phyloP scores from a whole-genome alignment of 2,329 filamentous ascomycete species.

The Sclerotinia borealis region DNA sequence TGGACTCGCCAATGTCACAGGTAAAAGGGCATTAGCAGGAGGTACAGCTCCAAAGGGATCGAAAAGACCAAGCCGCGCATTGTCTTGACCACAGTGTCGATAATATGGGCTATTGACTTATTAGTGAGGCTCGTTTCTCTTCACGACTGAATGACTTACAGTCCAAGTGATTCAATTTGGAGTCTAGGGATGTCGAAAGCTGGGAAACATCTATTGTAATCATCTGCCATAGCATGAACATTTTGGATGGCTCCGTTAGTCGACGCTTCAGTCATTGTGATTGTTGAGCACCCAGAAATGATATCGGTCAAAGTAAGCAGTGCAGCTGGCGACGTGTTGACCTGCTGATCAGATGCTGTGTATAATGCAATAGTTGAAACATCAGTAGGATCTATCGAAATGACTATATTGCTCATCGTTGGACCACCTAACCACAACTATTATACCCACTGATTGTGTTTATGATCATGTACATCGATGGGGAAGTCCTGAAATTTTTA shows the following conservation, averaged over 20 bases:
- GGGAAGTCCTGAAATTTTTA: slow-evolving; percentile 32
- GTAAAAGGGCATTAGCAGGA: slow-evolving; percentile 26
- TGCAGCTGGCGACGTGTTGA: slow-evolving; percentile 15
- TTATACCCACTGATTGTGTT: slow-evolving; percentile 35
- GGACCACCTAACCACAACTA: slow-evolving; percentile 30
- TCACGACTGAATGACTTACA: slow-evolving; percentile 12
- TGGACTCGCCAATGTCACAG: slow-evolving; percentile 21
- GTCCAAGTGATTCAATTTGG: slow-evolving; percentile 16
- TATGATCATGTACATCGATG: slow-evolving; percentile 37
- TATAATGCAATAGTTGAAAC: slow-evolving; percentile 33
- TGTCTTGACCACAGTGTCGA: slow-evolving; percentile 35
- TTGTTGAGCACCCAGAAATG: slow-evolving; percentile 29
- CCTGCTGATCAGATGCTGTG: slow-evolving; percentile 23
- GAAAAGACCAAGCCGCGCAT: slow-evolving; percentile 36
- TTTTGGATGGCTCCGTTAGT: slow-evolving; percentile 11
- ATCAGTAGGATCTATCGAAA: slow-evolving; percentile 32
- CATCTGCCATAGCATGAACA: slow-evolving; percentile 14
- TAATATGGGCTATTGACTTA: slow-evolving; percentile 24
- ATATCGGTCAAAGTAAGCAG: slow-evolving; percentile 35
- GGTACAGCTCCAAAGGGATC: slow-evolving; percentile 38
- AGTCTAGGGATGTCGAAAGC: slow-evolving; percentile 18
- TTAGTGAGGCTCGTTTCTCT: no score
- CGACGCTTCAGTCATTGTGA: background rate
- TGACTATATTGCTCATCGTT: slow-evolving; percentile 30
- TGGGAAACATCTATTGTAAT: slow-evolving; percentile 21